Evolutionary conservation across 2,329 filamentous ascomycete genomes (phyloP), one percentile per base, ranked within the genome.

Genomic region (Talaromyces rugulosus): DNA sequence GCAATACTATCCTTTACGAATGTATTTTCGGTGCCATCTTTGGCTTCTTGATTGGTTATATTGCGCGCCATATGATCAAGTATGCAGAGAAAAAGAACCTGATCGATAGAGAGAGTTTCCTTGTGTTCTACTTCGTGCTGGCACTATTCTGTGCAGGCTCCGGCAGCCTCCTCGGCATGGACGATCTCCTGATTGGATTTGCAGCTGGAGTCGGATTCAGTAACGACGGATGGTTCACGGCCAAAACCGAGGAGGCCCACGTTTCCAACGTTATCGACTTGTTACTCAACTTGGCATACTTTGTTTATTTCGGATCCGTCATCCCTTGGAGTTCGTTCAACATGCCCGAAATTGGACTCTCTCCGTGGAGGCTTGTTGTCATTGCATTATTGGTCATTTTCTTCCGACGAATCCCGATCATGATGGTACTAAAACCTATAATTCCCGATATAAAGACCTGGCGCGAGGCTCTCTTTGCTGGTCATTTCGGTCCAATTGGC

Each of bases 211-310:
- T 99, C n/a, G 95, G 95, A 60, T 99, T 99, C 81, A 97, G 93
- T 69, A 99, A 99, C 75, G 95, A 99, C 72, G 95, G 95, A 67
- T 99, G 95, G 95, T 99, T 99, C 71, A 90, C 91, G 16, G 91
- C 97, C 72, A 97, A 97, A 82, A 99, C 95, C 0, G 95, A 99
- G 74, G 95, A 99, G 76, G 94, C 95, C 0, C 95, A 98, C 74
- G 95, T 99, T 9, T 98, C 94, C 75, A 98, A 99, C 86, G 95
- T 99, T 74, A 99, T 99, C 72, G 95, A 99, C 81, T 78, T 99
- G 74, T 81, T 99, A 64, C 88, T 99, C 80, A 99, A 99, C 77
- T 85, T 99, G 87, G 86, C 94, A 2, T 99, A 98, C 77, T 99
- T 99, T 75, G 95, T 99, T 68, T 99, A 95, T 75, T 90, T 99